phyloP scores from a whole-genome alignment of 2,329 filamentous ascomycete species.

The Sporothrix protearum region DNA sequence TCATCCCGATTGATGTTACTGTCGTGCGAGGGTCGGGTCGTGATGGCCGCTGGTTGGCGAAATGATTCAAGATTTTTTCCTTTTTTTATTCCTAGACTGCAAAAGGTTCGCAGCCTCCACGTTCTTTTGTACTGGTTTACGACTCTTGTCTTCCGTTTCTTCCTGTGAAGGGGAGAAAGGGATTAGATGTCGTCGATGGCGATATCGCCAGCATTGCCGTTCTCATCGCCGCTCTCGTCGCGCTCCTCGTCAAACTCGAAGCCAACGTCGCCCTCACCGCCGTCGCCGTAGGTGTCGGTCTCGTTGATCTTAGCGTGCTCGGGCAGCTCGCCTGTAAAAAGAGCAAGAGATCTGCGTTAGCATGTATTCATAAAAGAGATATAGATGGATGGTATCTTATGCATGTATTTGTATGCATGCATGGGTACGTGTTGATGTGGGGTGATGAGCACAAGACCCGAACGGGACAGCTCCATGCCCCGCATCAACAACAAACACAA shows the following conservation, averaged over 20 bases:
- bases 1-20: background rate
- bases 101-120: background rate
- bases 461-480: conserved; percentile 3
- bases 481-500: background rate
- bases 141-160: conserved; percentile 15
- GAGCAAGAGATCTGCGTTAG: background rate
- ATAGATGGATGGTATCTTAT: no score
- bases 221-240: conserved; percentile 55
- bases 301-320: conserved; percentile 99
- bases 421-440: conserved; percentile 6
- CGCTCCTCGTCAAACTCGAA: conserved; percentile 98
- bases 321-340: conserved; percentile 74
- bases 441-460: conserved; percentile 6
- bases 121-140: conserved; percentile 6
- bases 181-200: conserved; percentile 92
- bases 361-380: background rate
- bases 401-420: background rate
- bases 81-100: conserved; percentile 11
- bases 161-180: conserved; percentile 12
- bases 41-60: conserved; percentile 12
- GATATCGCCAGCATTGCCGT: conserved; percentile 56
- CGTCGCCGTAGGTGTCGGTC: conserved; percentile 89
- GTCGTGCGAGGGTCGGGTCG: background rate
- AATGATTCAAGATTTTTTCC: background rate
- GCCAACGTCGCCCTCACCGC: conserved; percentile 91